Evolutionary conservation across 1,284 basidiomycete species (phyloP), one percentile per base, ranked within the genome.

Genomic region (Malassezia furfur): DNA sequence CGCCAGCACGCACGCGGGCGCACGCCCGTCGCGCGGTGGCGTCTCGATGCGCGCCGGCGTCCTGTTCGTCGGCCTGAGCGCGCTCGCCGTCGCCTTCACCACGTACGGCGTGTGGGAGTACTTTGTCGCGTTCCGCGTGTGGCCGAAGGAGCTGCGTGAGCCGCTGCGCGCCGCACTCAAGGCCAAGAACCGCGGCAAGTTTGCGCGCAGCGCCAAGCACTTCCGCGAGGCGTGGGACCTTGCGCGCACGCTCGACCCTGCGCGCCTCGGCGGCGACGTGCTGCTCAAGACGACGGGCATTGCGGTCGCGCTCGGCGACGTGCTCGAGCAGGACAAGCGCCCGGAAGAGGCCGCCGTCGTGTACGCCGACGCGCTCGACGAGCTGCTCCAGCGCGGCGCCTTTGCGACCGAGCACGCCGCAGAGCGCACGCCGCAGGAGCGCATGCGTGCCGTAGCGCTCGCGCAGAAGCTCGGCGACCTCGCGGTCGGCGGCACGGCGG

Each of bases 221-320:
- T 73, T 75, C 47, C 60, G 66, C 5, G 59, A 66, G 49, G 67
- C 70, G 10, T 65, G 67, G 28, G 62, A 59, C 4, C 60, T 57
- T 3, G 66, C 68, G 0, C 52, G 60, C 12, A 19, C 47, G 10
- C 54, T 64, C 45, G 61, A 49, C 22, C 32, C 49, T 9, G 48
- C 8, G 2, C 12, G 6, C 28, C 50, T 53, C 60, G 57, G 61
- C 39, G 50, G 47, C 4, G 59, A 64, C 37, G 57, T 50, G 21
- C 59, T 70, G 54, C 59, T 75, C 22, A 76, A 76, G 58, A 63
- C 65, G 10, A 64, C 70, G 1, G 75, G 75, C 14, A 72, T 76
- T 8, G 65, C 66, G 0, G 71, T 76, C 25, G 72, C 74, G 0
- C 61, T 75, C 8, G 68, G 62, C 10, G 61, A 60, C 2, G 50